Evolutionary conservation across 495 filamentous ascomycete species (phyloP).

Genomic region (Trichoderma reesei): DNA sequence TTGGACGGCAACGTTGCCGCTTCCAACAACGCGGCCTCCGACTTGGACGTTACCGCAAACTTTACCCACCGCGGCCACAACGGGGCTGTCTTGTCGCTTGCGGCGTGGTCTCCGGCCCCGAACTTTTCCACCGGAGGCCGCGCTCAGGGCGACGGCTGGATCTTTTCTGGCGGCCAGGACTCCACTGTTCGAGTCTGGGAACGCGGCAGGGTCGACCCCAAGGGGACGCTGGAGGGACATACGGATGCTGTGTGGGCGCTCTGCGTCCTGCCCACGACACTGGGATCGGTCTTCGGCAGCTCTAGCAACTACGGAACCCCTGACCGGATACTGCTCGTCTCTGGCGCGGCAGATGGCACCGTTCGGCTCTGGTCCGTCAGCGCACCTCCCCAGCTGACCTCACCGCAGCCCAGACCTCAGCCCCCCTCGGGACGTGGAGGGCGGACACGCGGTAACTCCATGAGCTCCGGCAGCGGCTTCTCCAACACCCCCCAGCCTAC

Average conservation of each 20-base stretch:
- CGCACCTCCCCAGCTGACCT: constrained; percentile 74
- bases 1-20: constrained; percentile 51
- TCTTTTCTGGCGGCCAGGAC: constrained; percentile 95
- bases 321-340: constrained; percentile 82
- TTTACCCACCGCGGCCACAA: constrained; percentile 91
- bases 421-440: constrained; percentile 58
- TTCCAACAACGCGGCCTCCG: constrained; percentile 44
- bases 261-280: constrained; percentile 81
- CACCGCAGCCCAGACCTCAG: constrained; percentile 52
- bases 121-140: constrained; percentile 83
- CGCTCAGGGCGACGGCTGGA: constrained; percentile 83
- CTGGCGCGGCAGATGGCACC: constrained; percentile 82
- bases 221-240: constrained; percentile 88
- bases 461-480: constrained; percentile 83
- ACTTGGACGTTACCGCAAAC: constrained; percentile 84
- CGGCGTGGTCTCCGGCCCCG: constrained; percentile 74
- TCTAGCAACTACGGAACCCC: constrained; percentile 58
- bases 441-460: constrained; percentile 76
- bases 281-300: constrained; percentile 65
- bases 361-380: constrained; percentile 93
- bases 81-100: constrained; percentile 78
- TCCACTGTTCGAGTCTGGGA: constrained; percentile 92
- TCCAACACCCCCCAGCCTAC: constrained; percentile 84
- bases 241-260: constrained; percentile 94
- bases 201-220: constrained; percentile 83